These are phyloP conservation scores for Acanthamoeba castellanii DNA, from an alignment of 208 protist genomes.

Conservation along the genomic window DNA sequence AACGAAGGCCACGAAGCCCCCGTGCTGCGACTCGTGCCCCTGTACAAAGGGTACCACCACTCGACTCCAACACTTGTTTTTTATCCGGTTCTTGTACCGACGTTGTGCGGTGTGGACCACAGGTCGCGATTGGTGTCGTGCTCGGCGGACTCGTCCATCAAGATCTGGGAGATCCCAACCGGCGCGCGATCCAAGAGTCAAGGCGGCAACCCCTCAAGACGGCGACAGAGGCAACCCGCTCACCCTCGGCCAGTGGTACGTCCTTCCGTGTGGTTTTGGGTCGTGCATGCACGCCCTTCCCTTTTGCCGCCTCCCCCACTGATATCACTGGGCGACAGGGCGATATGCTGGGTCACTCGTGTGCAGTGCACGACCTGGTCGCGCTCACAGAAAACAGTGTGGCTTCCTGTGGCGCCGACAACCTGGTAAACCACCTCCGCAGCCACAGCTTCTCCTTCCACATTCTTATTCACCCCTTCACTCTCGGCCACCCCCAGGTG, in stretches of 20 bases:
- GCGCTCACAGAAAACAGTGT: conserved; percentile 35
- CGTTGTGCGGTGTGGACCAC: neutral
- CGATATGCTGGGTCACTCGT: conserved; percentile 66
- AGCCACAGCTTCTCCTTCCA: neutral
- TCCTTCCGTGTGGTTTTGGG: neutral
- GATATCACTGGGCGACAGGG: neutral
- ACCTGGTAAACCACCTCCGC: neutral
- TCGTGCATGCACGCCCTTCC: too few relatives aligned
- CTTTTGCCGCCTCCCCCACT: too few relatives aligned
- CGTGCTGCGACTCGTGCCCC: conserved; percentile 28
- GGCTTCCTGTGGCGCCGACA: conserved; percentile 9
- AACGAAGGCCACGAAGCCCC: conserved; percentile 41
- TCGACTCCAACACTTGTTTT: neutral
- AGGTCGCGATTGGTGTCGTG: conserved; percentile 59
- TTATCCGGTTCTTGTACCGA: neutral
- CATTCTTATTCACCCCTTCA: neutral
- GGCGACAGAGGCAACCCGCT: neutral
- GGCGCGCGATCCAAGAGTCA: neutral
- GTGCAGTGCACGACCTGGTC: conserved; percentile 30
- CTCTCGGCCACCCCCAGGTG: neutral
- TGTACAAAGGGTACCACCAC: conserved; percentile 63
- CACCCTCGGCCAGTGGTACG: neutral
- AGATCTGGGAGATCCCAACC: conserved; percentile 56
- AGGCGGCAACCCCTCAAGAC: neutral
- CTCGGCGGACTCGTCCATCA: conserved; percentile 68